These are phyloP conservation scores for Rhodotorula graminis DNA, from an alignment of 768 basidiomycete species.

Conservation along the genomic window DNA sequence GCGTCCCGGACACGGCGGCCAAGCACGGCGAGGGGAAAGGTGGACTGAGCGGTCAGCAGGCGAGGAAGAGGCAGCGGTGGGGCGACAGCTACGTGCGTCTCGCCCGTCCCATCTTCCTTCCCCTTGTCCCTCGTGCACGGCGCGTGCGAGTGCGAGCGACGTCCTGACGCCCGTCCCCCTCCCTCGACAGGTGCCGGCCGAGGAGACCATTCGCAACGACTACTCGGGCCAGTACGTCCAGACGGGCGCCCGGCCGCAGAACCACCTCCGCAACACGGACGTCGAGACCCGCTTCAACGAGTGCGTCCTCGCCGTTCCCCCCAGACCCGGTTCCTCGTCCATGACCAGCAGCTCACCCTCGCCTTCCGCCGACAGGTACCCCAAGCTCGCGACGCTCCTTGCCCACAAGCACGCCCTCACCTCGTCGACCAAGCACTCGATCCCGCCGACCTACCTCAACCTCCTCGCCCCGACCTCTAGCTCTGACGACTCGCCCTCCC, in stretches of 20 bases:
- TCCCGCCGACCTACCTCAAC: constrained; percentile 48
- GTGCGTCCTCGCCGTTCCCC: constrained; percentile 52
- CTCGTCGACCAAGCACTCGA: constrained; percentile 53
- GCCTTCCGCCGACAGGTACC: constrained; percentile 60
- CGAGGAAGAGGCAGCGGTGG: constrained; percentile 18
- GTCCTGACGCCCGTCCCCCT: too few relatives aligned
- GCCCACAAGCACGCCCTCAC: constrained; percentile 76
- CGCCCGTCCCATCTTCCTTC: too few relatives aligned
- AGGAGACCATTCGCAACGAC: constrained; percentile 95
- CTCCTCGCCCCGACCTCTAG: constrained; percentile 47
- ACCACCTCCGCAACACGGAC: constrained; percentile 84
- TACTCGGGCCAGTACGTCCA: constrained; percentile 86
- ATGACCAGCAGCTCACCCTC: neutral
- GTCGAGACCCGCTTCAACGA: constrained; percentile 87
- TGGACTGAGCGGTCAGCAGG: constrained; percentile 8
- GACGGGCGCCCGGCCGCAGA: constrained; percentile 87
- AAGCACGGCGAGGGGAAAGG: neutral
- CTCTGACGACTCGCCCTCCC: neutral
- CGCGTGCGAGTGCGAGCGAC: too few relatives aligned
- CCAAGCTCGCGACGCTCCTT: constrained; percentile 81
- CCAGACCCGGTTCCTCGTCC: neutral
- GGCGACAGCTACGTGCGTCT: constrained; percentile 23
- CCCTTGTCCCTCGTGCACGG: too few relatives aligned
- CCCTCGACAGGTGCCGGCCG: constrained; percentile 63
- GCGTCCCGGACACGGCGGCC: too few relatives aligned